Percentiles rank a stretch among this genome's conserved stretches.
Conservation (phyloP, 768 basidiomycete species). For the Mycena kentingensis region DNA sequence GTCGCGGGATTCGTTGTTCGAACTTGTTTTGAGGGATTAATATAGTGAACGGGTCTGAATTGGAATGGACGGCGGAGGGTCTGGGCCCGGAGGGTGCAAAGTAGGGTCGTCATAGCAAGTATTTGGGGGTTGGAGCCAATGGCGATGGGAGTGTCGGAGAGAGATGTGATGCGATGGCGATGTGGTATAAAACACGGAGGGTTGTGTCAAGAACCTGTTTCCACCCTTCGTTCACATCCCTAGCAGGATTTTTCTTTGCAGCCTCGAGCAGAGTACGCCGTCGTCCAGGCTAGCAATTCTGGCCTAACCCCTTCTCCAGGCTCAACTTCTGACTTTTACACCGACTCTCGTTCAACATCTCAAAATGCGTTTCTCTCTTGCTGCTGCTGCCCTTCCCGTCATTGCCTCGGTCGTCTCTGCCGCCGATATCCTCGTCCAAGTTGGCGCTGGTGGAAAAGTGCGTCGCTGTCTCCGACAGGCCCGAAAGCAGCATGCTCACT, state of each 20-base stretch:
- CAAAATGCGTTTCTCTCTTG: constrained; percentile 56
- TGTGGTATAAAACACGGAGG: constrained; percentile 3
- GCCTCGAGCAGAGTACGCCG: constrained; percentile 49
- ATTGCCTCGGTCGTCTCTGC: constrained; percentile 40
- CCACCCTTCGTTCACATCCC: constrained; percentile 27
- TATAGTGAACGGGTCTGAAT: not conserved
- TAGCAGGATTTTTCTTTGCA: constrained; percentile 38
- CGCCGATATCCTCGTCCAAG: constrained; percentile 36
- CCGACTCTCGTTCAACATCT: constrained; percentile 27
- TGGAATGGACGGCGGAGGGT: no score
- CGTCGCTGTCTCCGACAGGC: constrained; percentile 1
- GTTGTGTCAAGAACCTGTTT: not conserved
- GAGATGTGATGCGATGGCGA: no score
- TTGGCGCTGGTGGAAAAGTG: constrained; percentile 43
- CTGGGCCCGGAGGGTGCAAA: no score
- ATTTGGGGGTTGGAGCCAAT: no score
- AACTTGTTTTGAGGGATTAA: no score
- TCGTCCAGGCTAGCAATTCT: not conserved
- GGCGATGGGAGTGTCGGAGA: no score
- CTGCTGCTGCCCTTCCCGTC: constrained; percentile 45
- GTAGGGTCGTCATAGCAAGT: no score
- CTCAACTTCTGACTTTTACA: constrained; percentile 31
- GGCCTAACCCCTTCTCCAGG: constrained; percentile 27
- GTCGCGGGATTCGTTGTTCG: no score
- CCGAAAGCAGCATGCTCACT: not conserved